These are phyloP conservation scores for Gentiana dahurica DNA, from an alignment of 257 asterid genomes.

Conservation along the genomic window DNA sequence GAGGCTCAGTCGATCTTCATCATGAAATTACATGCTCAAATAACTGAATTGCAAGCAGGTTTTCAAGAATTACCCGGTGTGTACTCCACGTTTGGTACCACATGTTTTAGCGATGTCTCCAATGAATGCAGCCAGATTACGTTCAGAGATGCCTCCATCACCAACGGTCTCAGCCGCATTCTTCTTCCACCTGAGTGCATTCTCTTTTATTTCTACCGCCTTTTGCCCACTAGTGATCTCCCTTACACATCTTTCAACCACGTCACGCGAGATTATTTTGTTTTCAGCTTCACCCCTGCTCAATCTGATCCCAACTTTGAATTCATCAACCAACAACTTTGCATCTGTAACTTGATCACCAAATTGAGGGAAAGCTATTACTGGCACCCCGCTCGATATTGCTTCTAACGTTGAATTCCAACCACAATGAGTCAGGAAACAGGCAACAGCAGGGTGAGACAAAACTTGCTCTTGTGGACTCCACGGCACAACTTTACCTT, in stretches of 20 bases:
- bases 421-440: constrained; percentile 45
- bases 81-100: too few species aligned
- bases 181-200: constrained; percentile 51
- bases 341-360: constrained; percentile 92
- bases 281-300: constrained; percentile 62
- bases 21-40: too few species aligned
- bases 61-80: too few species aligned
- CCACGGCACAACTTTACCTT: constrained; percentile 59
- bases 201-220: constrained; percentile 43
- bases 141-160: constrained; percentile 51
- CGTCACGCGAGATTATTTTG: constrained; percentile 35
- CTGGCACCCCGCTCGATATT: constrained; percentile 58
- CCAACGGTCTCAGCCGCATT: constrained; percentile 55
- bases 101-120: too few species aligned
- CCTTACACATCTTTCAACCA: constrained; percentile 13
- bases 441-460: too few species aligned
- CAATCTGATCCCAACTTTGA: constrained; percentile 51
- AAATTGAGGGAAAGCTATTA: constrained; percentile 70
- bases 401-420: constrained; percentile 19
- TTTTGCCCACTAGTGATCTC: constrained; percentile 27
- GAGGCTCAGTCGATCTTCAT: too few species aligned
- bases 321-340: constrained; percentile 62
- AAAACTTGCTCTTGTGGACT: constrained; percentile 60
- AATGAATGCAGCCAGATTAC: constrained; percentile 7
- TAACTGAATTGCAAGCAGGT: too few species aligned